Conservation (phyloP, 768 basidiomycete species). For the Trametes coccinea region DNA sequence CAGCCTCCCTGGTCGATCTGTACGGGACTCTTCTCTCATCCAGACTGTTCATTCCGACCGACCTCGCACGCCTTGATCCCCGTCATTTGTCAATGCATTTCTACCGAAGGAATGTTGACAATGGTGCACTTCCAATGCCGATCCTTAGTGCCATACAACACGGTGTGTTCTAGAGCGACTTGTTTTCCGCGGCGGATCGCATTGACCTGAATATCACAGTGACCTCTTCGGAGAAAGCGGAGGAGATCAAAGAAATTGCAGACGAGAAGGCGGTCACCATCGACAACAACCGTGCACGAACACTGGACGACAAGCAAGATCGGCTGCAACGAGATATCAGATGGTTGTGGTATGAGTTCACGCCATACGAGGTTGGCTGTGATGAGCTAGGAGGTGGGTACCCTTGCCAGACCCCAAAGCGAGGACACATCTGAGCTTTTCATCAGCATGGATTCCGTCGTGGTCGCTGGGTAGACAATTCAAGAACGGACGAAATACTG, state of each 20-base stretch:
- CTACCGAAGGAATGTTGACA: constrained; percentile 25
- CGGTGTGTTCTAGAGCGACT: constrained; percentile 12
- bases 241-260: constrained; percentile 8
- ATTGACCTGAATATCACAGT: neutral
- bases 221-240: constrained; percentile 17
- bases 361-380: constrained; percentile 30
- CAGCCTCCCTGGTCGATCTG: constrained; percentile 29
- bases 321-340: constrained; percentile 15
- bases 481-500: constrained; percentile 24
- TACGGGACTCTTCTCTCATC: constrained; percentile 30
- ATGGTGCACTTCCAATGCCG: constrained; percentile 26
- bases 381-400: constrained; percentile 30
- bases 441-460: constrained; percentile 29
- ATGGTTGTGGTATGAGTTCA: constrained; percentile 32
- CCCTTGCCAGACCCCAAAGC: neutral
- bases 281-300: neutral
- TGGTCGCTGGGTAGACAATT: constrained; percentile 29
- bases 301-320: constrained; percentile 11
- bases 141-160: constrained; percentile 32
- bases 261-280: constrained; percentile 12
- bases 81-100: constrained; percentile 28
- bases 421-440: neutral
- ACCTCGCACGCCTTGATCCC: constrained; percentile 22
- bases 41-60: constrained; percentile 26
- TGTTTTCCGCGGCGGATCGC: neutral